These are phyloP conservation scores for Delphinella strobiligena DNA, from an alignment of 2,329 filamentous ascomycete genomes.

Conservation along the genomic window DNA sequence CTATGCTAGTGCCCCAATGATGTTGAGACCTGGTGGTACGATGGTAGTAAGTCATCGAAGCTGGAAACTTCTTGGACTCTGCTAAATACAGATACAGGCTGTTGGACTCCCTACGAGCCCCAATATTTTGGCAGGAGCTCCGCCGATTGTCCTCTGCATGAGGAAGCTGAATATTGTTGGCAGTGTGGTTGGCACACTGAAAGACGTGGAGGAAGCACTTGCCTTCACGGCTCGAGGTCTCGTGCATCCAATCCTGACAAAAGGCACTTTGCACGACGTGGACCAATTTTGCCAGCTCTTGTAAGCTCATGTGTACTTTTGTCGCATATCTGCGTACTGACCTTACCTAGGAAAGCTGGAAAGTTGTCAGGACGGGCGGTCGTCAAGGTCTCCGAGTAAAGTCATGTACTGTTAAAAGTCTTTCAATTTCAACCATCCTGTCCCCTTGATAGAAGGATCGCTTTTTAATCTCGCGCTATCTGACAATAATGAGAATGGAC, in stretches of 20 bases:
- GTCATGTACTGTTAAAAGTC: too few relatives aligned
- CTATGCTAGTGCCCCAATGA: constrained; percentile 21
- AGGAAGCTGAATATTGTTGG: constrained; percentile 32
- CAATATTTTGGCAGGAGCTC: constrained; percentile 24
- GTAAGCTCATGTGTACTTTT: too few relatives aligned
- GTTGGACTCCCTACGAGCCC: constrained; percentile 25
- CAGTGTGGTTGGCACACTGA: constrained; percentile 30
- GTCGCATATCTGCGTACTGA: too few relatives aligned
- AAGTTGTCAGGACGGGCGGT: constrained; percentile 30
- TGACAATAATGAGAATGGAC: too few relatives aligned
- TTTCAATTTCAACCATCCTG: too few relatives aligned
- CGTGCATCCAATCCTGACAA: constrained; percentile 27
- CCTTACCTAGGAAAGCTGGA: constrained; percentile 24
- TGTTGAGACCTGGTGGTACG: constrained; percentile 24
- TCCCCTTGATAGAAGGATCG: too few relatives aligned
- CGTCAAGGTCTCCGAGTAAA: constrained; percentile 23
- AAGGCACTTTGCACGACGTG: constrained; percentile 27
- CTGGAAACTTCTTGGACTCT: neutral
- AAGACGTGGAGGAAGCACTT: constrained; percentile 34
- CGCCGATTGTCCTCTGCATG: constrained; percentile 26
- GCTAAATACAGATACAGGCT: constrained; percentile 7
- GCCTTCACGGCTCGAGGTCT: constrained; percentile 32
- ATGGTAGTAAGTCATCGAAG: constrained; percentile 19
- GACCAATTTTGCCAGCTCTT: constrained; percentile 28
- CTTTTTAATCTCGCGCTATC: too few relatives aligned